Conservation (phyloP, 2,329 filamentous ascomycete species). For the Ophiostoma australiae region DNA sequence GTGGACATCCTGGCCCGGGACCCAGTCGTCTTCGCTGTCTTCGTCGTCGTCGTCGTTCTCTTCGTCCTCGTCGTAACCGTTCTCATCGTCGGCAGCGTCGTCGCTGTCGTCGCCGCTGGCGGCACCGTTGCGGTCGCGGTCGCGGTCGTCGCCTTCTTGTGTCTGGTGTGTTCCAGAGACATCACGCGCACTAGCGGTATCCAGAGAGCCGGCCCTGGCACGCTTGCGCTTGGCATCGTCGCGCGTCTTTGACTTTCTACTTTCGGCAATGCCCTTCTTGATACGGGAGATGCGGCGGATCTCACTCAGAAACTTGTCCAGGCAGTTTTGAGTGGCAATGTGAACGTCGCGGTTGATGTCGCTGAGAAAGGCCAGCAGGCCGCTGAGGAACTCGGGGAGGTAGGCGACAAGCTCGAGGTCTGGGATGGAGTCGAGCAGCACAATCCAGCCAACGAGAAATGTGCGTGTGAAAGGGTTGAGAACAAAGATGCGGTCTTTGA, state of each 20-base stretch:
- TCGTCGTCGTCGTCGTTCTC: constrained; percentile 55
- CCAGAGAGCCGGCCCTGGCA: constrained; percentile 56
- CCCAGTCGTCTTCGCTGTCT: constrained; percentile 84
- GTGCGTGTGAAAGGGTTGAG: constrained; percentile 91
- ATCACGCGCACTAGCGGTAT: constrained; percentile 56
- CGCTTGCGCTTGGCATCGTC: constrained; percentile 64
- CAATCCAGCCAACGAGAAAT: constrained; percentile 95
- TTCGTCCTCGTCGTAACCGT: constrained; percentile 54
- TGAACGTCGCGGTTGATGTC: constrained; percentile 93
- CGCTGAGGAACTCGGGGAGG: constrained; percentile 84
- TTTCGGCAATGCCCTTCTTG: constrained; percentile 87
- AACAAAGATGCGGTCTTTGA: constrained; percentile 91
- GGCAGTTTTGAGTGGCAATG: constrained; percentile 78
- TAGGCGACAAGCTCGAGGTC: constrained; percentile 92
- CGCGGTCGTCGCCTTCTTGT: constrained; percentile 40
- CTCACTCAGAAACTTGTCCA: constrained; percentile 86
- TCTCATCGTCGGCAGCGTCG: constrained; percentile 74
- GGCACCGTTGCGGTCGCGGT: constrained; percentile 54
- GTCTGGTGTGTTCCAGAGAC: constrained; percentile 40
- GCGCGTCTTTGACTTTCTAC: constrained; percentile 57
- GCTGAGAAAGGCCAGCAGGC: constrained; percentile 84
- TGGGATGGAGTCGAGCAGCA: constrained; percentile 88
- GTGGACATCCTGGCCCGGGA: constrained; percentile 93
- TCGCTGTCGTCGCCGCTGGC: constrained; percentile 77
- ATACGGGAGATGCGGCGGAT: constrained; percentile 92